Conservation (phyloP, 495 filamentous ascomycete species). For the Stereocaulon alpinum region DNA sequence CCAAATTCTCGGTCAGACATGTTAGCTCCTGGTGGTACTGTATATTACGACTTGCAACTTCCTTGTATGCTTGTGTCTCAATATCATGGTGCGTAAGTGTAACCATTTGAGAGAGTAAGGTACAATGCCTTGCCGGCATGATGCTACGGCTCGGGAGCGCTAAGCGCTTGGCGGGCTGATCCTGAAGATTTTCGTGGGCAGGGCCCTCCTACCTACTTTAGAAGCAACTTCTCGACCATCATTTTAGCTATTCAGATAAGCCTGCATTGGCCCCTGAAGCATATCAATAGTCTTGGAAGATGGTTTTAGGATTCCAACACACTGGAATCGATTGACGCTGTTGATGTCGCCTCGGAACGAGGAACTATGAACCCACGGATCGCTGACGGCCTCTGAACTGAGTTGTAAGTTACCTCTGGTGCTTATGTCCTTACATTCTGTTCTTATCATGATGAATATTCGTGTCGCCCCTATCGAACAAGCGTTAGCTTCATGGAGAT, state of each 20-base stretch:
- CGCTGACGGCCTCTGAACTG: background rate
- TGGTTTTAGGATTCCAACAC: no score
- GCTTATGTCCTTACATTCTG: background rate
- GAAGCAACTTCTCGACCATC: no score
- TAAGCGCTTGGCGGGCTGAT: no score
- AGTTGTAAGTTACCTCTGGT: background rate
- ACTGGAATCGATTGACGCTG: background rate
- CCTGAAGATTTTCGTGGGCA: no score
- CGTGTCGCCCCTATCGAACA: conserved; percentile 93
- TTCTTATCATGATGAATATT: conserved; percentile 60
- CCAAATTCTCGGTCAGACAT: conserved; percentile 93
- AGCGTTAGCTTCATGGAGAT: conserved; percentile 62
- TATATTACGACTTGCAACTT: background rate
- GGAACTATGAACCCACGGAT: background rate
- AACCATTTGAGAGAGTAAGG: background rate
- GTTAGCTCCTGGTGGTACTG: conserved; percentile 16
- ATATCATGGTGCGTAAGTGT: background rate
- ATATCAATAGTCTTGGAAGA: no score
- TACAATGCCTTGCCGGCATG: no score
- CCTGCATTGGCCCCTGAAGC: no score
- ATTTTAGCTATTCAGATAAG: no score
- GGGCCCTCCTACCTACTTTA: no score
- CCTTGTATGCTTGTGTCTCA: background rate
- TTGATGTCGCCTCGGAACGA: background rate
- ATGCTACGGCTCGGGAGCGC: no score